Evolutionary conservation across 2,329 filamentous ascomycete species (phyloP).

Genomic region (Ceratocystiopsis minuta): DNA sequence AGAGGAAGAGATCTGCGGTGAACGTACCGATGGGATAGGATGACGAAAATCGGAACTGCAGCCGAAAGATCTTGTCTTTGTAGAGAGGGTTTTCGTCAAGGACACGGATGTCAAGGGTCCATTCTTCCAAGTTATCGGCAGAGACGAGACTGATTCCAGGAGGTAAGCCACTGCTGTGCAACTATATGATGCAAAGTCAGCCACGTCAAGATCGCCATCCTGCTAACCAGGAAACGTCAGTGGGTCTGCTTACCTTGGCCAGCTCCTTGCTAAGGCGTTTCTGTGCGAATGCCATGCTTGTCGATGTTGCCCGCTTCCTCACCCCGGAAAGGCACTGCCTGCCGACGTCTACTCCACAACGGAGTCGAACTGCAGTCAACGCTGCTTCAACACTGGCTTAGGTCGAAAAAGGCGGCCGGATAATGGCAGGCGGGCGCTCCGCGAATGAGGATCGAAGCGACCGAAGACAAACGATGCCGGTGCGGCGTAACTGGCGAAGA

Average conservation of each 20-base stretch:
- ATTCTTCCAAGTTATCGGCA: constrained; percentile 71
- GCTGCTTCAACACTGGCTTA: too few relatives aligned
- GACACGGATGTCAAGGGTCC: constrained; percentile 82
- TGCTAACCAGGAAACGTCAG: too few relatives aligned
- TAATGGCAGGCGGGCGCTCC: too few relatives aligned
- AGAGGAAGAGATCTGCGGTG: neutral
- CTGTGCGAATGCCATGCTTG: constrained; percentile 23
- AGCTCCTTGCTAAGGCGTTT: constrained; percentile 44
- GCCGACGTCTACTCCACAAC: too few relatives aligned
- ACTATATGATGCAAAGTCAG: constrained; percentile 19
- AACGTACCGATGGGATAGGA: constrained; percentile 78
- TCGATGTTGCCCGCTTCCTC: too few relatives aligned
- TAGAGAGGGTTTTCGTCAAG: constrained; percentile 86
- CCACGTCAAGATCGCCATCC: too few relatives aligned
- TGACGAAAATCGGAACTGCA: constrained; percentile 72
- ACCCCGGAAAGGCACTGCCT: neutral
- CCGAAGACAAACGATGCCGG: too few relatives aligned
- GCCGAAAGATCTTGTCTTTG: constrained; percentile 55
- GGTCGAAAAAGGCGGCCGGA: too few relatives aligned
- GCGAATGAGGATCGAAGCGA: too few relatives aligned
- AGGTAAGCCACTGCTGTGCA: constrained; percentile 33
- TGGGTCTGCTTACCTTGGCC: constrained; percentile 33
- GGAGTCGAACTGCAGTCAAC: too few relatives aligned
- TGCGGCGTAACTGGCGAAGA: too few relatives aligned
- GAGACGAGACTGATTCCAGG: constrained; percentile 62